Conservation (phyloP, 352 stramenopile genomes). For the Phytophthora citrophthora region DNA sequence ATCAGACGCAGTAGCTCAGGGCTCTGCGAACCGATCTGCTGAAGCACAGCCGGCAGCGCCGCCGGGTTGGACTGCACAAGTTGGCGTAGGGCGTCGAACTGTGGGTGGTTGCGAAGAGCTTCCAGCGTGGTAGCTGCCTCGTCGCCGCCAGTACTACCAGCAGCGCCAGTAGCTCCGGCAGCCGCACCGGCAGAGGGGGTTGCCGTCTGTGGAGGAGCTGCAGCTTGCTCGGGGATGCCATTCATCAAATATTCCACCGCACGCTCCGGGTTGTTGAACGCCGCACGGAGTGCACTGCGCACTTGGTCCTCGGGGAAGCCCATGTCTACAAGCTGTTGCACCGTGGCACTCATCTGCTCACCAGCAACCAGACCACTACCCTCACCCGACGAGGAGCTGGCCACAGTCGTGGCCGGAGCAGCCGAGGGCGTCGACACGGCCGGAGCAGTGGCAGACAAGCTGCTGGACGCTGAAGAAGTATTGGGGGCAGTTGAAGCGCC, state of each 20-base stretch:
- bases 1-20: conserved; percentile 86
- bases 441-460: conserved; percentile 60
- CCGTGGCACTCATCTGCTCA: conserved; percentile 59
- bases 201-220: conserved; percentile 34
- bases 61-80: conserved; percentile 87
- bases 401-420: conserved; percentile 47
- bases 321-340: conserved; percentile 88
- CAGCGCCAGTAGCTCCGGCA: conserved; percentile 11
- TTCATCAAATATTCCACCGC: conserved; percentile 92
- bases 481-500: conserved; percentile 46
- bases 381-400: conserved; percentile 24
- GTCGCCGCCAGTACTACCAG: conserved; percentile 18
- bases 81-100: conserved; percentile 84
- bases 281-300: conserved; percentile 71
- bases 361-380: conserved; percentile 21
- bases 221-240: conserved; percentile 71
- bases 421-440: conserved; percentile 72
- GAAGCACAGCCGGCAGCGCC: conserved; percentile 76
- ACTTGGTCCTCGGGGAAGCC: conserved; percentile 90
- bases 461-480: conserved; percentile 78
- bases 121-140: conserved; percentile 63
- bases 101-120: conserved; percentile 81
- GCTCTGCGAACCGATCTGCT: conserved; percentile 87
- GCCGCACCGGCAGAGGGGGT: conserved; percentile 9
- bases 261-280: conserved; percentile 89